Percentiles rank a stretch among this genome's conserved stretches.
These are phyloP conservation scores for Rhododendron ovatum DNA, from an alignment of 148 eudicot species.

Conservation along the genomic window DNA sequence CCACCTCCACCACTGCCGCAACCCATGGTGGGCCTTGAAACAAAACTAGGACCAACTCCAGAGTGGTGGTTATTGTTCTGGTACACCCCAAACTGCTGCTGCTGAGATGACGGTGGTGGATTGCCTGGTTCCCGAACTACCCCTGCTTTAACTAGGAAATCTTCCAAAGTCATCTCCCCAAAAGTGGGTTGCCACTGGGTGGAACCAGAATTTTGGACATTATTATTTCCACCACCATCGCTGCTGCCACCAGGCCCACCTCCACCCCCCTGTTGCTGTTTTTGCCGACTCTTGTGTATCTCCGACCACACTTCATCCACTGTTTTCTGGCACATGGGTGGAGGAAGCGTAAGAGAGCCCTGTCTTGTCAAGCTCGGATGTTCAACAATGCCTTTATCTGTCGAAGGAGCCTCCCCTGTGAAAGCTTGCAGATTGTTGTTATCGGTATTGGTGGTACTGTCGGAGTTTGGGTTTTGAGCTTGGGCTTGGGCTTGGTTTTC, in stretches of 20 bases:
- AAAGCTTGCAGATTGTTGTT: conserved; percentile 2
- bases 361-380: conserved; percentile 59
- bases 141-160: conserved; percentile 78
- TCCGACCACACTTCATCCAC: conserved; percentile 95
- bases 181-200: conserved; percentile 61
- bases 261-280: conserved; percentile 6
- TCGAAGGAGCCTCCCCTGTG: not conserved
- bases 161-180: conserved; percentile 94
- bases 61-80: conserved; percentile 21
- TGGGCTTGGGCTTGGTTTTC: conserved; percentile 64
- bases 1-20: not conserved
- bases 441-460: not conserved
- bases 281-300: conserved; percentile 50
- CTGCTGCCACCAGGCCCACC: too few relatives aligned
- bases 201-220: conserved; percentile 20
- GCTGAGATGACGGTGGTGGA: conserved; percentile 22
- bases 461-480: conserved; percentile 3
- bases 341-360: conserved; percentile 70
- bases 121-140: conserved; percentile 59
- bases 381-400: conserved; percentile 23
- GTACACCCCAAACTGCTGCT: conserved; percentile 35
- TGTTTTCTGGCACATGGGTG: conserved; percentile 62
- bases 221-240: not conserved
- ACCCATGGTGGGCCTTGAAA: conserved; percentile 32
- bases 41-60: conserved; percentile 28